Conservation (phyloP, 768 basidiomycete species). For the Naganishia antarctica region DNA sequence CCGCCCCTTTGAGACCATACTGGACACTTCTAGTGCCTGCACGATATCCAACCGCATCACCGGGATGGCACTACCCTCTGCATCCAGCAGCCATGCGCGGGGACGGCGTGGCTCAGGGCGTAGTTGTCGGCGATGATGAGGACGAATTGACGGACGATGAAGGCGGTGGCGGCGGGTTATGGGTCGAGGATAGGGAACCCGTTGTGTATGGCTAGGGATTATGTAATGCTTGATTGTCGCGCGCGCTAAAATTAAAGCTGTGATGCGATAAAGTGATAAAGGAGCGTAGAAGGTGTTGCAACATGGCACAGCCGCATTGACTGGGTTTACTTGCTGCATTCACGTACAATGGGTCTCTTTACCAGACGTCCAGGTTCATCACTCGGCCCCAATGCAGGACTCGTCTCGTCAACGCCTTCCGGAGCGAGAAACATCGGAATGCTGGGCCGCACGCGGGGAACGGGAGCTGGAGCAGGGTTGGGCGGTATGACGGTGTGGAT, state of each 20-base stretch:
- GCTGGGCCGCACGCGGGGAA: neutral
- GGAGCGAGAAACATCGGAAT: neutral
- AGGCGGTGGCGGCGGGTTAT: conserved; percentile 46
- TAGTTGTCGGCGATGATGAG: conserved; percentile 59
- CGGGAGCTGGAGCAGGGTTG: neutral
- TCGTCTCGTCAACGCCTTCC: neutral
- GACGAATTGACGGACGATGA: conserved; percentile 86
- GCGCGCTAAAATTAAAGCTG: neutral
- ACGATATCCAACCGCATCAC: conserved; percentile 71
- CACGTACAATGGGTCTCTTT: conserved; percentile 7
- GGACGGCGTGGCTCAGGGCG: conserved; percentile 59
- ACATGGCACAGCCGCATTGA: no score
- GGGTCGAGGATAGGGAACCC: neutral
- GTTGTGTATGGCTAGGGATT: no score
- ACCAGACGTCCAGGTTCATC: conserved; percentile 6
- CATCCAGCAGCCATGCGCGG: conserved; percentile 52
- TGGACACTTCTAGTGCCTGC: conserved; percentile 79
- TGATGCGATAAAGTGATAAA: neutral
- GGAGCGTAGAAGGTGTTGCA: neutral
- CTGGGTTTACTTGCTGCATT: no score
- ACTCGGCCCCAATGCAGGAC: neutral
- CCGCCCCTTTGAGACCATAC: conserved; percentile 56
- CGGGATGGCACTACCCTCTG: conserved; percentile 57
- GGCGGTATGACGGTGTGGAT: conserved; percentile 1
- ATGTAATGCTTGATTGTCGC: conserved; percentile 6